Evolutionary conservation across 1,284 basidiomycete genomes (phyloP).

Genomic region (Trichosporon asahii): DNA sequence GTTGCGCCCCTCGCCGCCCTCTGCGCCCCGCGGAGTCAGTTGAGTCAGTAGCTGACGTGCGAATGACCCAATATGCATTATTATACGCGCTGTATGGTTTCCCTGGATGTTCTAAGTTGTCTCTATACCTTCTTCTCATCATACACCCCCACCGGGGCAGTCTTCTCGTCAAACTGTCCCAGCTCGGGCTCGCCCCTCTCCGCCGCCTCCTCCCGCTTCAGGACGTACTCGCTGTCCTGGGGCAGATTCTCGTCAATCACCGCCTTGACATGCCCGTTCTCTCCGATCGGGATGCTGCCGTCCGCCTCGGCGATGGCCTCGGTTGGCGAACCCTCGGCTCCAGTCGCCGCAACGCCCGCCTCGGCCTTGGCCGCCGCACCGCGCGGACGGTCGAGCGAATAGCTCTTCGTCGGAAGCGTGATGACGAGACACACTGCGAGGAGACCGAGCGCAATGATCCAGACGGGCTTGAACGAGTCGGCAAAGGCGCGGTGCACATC

Average conservation of each 20-base stretch:
- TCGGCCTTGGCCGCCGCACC: neutral
- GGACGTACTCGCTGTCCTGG: neutral
- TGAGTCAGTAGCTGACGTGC: neutral
- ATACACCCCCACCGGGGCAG: neutral
- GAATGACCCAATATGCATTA: neutral
- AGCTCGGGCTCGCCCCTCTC: neutral
- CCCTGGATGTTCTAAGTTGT: neutral
- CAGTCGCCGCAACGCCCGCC: neutral
- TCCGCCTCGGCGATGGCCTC: constrained; percentile 12
- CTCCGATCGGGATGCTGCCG: constrained; percentile 1
- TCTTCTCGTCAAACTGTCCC: neutral
- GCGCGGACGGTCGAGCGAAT: constrained; percentile 13
- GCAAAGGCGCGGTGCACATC: constrained; percentile 42
- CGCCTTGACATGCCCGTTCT: neutral
- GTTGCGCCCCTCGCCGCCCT: no score
- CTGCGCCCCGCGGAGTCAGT: no score
- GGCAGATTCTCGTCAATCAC: constrained; percentile 5
- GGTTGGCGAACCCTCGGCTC: neutral
- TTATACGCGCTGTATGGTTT: neutral
- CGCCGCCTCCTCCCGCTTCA: constrained; percentile 27
- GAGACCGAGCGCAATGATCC: constrained; percentile 13
- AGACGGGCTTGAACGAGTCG: constrained; percentile 33
- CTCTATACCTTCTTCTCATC: neutral
- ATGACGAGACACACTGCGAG: constrained; percentile 15
- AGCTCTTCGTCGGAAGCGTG: constrained; percentile 21